phyloP scores from a whole-genome alignment of 2,329 filamentous ascomycete genomes.

The Setomelanomma holmii region DNA sequence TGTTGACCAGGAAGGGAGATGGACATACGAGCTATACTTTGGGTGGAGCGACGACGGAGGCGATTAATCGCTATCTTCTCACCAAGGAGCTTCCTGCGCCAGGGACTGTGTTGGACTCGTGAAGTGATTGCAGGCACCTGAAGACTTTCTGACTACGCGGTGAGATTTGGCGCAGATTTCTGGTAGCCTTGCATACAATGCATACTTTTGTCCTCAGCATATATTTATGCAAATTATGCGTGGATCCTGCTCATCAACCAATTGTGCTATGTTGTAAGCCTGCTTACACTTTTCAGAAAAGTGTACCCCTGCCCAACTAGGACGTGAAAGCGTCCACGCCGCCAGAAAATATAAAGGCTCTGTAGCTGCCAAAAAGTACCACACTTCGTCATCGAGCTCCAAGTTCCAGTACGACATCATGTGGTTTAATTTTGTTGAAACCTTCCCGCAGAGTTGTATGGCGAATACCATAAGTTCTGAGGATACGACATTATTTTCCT shows the following conservation, averaged over 20 bases:
- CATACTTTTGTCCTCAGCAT: too few relatives aligned
- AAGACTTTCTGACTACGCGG: too few relatives aligned
- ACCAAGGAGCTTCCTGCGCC: conserved; percentile 8
- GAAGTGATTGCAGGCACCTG: too few relatives aligned
- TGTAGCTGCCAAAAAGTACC: neutral
- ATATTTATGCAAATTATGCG: too few relatives aligned
- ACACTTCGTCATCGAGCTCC: neutral
- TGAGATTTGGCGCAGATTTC: too few relatives aligned
- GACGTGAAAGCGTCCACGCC: neutral
- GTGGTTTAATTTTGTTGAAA: neutral
- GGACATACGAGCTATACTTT: conserved; percentile 50
- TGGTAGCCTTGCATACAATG: too few relatives aligned
- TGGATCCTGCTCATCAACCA: too few relatives aligned
- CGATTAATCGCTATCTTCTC: conserved; percentile 45
- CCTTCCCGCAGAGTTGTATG: neutral
- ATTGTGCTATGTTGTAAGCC: too few relatives aligned
- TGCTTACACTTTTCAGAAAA: too few relatives aligned
- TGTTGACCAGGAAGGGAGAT: conserved; percentile 51
- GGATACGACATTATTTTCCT: too few relatives aligned
- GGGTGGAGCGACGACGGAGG: conserved; percentile 40
- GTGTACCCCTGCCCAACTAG: neutral
- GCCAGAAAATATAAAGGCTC: neutral
- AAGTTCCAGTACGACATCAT: neutral
- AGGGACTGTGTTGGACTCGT: conserved; percentile 12
- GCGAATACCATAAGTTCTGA: neutral